Evolutionary conservation across 352 stramenopile species (phyloP), one percentile per base, ranked within the genome.

Genomic region (Pythium diclinum): DNA sequence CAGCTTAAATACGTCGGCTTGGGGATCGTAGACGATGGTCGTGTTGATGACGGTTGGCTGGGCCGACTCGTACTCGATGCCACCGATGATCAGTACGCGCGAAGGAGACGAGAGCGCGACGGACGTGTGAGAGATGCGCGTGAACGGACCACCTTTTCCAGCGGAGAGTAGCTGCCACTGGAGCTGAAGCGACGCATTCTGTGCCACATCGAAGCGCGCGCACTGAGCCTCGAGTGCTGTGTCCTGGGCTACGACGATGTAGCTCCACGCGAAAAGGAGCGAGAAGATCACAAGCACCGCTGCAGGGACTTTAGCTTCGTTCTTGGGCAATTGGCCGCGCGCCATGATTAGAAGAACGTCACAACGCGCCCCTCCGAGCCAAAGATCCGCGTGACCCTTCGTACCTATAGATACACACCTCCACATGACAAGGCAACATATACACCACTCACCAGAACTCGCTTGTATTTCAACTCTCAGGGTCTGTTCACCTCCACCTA

Each of bases 61-160:
- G 23, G 80, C 76, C 0, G 80, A 89, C 61, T 89, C 82, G 69
- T 85, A 89, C 59, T 78, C 80, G 46, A 89, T 87, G 34, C 80
- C 82, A 8, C 82, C 82, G 28, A 89, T 72, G n/a, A 87, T 69
- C 30, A 87, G 46, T 34, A 91, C 38, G 0, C 77, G 74, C 23
- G 67, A 63, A 0, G 73, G 60, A 3, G 64, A 32, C 2, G 63
- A 52, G 1, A 87, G 58, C 13, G 64, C 71, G 34, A 81, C 72
- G 23, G 66, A 71, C 16, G 68, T 75, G 60, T 89, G 80, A 4
- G 75, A 78, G 49, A 89, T 74, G 30, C 81, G 65, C 59, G 78
- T 88, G 67, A 77, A 86, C 6, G 68, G 72, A 11, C 72, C 76
- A 40, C 61, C 66, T 10, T 40, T 59, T 16, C 80, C 80, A 17